Conservation (phyloP, 768 basidiomycete species). For the Dentipellis sp. region DNA sequence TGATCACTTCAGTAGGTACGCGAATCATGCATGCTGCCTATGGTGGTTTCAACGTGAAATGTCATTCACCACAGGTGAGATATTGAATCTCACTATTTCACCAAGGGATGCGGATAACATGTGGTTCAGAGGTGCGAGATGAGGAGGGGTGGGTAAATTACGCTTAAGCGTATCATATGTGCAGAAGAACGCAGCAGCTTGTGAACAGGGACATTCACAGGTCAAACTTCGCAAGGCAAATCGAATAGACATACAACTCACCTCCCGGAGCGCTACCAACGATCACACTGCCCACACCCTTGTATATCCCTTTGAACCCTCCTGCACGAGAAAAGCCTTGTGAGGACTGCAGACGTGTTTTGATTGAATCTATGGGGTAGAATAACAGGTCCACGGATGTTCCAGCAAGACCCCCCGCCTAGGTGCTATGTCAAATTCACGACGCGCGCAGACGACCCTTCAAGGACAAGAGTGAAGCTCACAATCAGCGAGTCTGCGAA, state of each 20-base stretch:
- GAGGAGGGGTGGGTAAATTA: slow-evolving; percentile 48
- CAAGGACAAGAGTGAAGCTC: slow-evolving; percentile 6
- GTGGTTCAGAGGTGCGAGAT: slow-evolving; percentile 58
- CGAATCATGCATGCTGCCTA: slow-evolving; percentile 87
- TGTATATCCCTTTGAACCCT: slow-evolving; percentile 86
- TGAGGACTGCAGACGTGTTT: slow-evolving; percentile 86
- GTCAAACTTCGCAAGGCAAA: not conserved
- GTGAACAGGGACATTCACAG: not conserved
- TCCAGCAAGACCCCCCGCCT: slow-evolving; percentile 90
- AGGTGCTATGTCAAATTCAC: not conserved
- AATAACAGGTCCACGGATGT: slow-evolving; percentile 91
- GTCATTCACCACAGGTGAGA: not conserved
- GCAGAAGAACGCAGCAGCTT: slow-evolving; percentile 93
- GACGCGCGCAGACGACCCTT: not conserved
- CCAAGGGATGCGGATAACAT: slow-evolving; percentile 42
- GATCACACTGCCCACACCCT: slow-evolving; percentile 88
- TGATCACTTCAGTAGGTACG: slow-evolving; percentile 94
- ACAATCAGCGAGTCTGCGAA: slow-evolving; percentile 25
- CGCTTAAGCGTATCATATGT: slow-evolving; percentile 87
- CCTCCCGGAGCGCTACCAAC: slow-evolving; percentile 96
- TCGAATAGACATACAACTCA: slow-evolving; percentile 22
- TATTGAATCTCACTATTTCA: slow-evolving; percentile 34
- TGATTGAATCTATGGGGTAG: slow-evolving; percentile 95
- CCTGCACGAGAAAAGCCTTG: slow-evolving; percentile 82
- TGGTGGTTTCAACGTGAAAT: not conserved